These are phyloP conservation scores for Cryptosporidium baileyi DNA, from an alignment of 169 alveolate species.

Conservation along the genomic window DNA sequence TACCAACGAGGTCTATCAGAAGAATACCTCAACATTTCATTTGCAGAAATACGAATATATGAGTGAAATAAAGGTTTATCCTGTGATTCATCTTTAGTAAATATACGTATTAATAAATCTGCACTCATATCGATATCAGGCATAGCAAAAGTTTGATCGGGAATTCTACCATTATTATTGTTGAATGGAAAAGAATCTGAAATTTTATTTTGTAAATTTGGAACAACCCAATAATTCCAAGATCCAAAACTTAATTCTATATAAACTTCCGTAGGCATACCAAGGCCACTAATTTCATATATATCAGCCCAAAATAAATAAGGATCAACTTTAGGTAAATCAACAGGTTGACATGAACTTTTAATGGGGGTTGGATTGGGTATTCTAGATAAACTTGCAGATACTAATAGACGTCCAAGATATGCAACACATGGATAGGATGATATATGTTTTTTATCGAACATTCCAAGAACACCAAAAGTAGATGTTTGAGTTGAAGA, in stretches of 20 bases:
- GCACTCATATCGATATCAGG: constrained; percentile 69
- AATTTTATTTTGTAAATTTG: constrained; percentile 27
- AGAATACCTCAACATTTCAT: constrained; percentile 47
- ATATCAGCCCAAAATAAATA: constrained; percentile 68
- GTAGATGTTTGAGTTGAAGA: not conserved
- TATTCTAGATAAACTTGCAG: constrained; percentile 67
- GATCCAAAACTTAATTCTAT: constrained; percentile 64
- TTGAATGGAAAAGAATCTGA: constrained; percentile 64
- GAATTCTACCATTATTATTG: constrained; percentile 40
- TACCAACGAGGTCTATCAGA: constrained; percentile 68
- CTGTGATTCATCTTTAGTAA: constrained; percentile 55
- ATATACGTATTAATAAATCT: constrained; percentile 43
- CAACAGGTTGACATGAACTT: constrained; percentile 39
- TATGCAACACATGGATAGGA: constrained; percentile 66
- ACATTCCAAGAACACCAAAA: constrained; percentile 59
- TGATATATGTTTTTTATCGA: constrained; percentile 26
- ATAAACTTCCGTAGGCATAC: constrained; percentile 52
- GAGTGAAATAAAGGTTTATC: constrained; percentile 64
- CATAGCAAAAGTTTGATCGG: constrained; percentile 58
- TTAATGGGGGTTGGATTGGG: constrained; percentile 68
- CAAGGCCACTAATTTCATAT: constrained; percentile 59
- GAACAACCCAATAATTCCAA: constrained; percentile 67
- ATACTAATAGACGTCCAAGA: constrained; percentile 52
- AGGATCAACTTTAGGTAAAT: constrained; percentile 30
- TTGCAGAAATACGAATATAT: constrained; percentile 50